These are phyloP conservation scores for Pleurotus platypus DNA, from an alignment of 768 basidiomycete genomes.

Conservation along the genomic window DNA sequence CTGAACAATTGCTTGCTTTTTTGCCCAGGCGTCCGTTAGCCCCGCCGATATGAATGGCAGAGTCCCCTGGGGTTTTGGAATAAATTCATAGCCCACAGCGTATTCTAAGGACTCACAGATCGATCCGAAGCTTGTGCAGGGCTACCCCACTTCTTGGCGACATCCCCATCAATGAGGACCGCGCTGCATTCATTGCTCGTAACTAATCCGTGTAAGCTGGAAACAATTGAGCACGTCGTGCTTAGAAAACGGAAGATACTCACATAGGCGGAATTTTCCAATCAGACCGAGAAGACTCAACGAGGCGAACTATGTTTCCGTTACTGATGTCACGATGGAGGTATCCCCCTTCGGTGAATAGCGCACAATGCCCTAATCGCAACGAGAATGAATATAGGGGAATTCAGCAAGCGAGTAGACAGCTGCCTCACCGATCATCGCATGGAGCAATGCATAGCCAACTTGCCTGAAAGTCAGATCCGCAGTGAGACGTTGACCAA, in stretches of 20 bases:
- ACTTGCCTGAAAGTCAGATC: background rate
- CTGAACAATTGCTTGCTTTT: background rate
- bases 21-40: background rate
- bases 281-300: background rate
- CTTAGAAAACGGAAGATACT: background rate
- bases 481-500: background rate
- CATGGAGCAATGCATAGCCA: conserved; percentile 5
- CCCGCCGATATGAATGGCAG: conserved; percentile 6
- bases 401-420: background rate
- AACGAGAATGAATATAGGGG: background rate
- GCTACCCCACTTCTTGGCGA: conserved; percentile 3
- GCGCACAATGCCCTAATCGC: conserved; percentile 1
- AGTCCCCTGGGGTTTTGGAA: background rate
- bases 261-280: background rate
- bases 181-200: background rate
- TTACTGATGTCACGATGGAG: conserved; percentile 8
- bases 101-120: background rate
- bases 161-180: conserved; percentile 8
- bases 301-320: conserved; percentile 7
- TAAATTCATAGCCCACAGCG: background rate
- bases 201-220: background rate
- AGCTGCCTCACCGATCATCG: conserved; percentile 7
- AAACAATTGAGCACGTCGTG: background rate
- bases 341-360: background rate
- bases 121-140: background rate